Percentiles rank a stretch among this genome's conserved stretches.
Evolutionary conservation across 2,329 filamentous ascomycete species (phyloP).

Genomic region (Ceratocystis diversiconidia): DNA sequence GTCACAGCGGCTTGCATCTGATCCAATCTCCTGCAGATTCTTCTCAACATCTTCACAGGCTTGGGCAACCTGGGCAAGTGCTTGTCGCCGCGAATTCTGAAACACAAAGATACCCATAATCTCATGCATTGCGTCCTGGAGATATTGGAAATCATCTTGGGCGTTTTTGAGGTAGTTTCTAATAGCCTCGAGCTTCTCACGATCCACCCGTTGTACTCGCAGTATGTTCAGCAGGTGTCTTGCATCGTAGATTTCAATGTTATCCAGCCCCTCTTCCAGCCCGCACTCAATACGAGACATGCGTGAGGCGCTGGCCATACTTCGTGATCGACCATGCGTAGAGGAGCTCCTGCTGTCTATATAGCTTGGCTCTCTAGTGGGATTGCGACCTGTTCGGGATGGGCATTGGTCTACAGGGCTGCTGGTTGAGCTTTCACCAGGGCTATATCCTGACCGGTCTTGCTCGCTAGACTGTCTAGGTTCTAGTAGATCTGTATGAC

Average conservation of each 20-base stretch:
- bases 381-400: not conserved
- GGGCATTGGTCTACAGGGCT: not conserved
- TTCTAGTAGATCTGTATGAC: not conserved
- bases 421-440: not conserved
- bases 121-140: constrained; percentile 64
- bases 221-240: constrained; percentile 55
- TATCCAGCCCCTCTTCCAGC: constrained; percentile 38
- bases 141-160: constrained; percentile 49
- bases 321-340: not conserved
- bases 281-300: constrained; percentile 32
- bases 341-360: constrained; percentile 8
- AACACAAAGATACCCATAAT: constrained; percentile 83
- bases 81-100: constrained; percentile 66
- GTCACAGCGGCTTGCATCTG: constrained; percentile 27
- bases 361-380: not conserved
- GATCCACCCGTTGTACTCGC: constrained; percentile 61
- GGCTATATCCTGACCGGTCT: not conserved
- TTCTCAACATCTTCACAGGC: constrained; percentile 37
- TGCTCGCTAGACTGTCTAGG: not conserved
- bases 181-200: constrained; percentile 77
- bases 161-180: constrained; percentile 62
- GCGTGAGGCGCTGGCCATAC: constrained; percentile 15
- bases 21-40: constrained; percentile 30
- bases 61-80: constrained; percentile 57
- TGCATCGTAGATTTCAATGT: constrained; percentile 40